Conservation (phyloP, 495 filamentous ascomycete genomes). For the Halenospora varia region DNA sequence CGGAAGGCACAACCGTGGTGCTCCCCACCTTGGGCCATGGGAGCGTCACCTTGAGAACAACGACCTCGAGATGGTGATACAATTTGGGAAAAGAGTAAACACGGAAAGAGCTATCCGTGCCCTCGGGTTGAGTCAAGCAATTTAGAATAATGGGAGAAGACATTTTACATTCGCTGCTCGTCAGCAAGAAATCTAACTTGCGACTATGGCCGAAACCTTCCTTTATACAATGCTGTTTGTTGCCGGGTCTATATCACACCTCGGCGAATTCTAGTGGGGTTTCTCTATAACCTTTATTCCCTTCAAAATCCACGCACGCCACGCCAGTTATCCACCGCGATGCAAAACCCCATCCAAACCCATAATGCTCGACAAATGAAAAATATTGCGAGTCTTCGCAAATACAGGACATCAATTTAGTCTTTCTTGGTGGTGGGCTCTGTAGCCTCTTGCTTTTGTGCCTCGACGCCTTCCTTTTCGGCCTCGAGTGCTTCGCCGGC, state of each 20-base stretch:
- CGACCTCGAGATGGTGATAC: too few relatives aligned
- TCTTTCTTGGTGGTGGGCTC: slow-evolving; percentile 8
- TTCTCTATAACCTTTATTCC: neutral
- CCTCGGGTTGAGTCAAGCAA: too few relatives aligned
- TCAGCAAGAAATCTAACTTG: neutral
- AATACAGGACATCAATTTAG: neutral
- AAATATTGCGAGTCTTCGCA: neutral
- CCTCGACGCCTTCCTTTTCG: slow-evolving; percentile 19
- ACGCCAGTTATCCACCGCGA: neutral
- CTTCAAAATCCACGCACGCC: neutral
- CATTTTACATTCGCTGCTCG: neutral
- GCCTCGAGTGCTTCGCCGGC: slow-evolving; percentile 20
- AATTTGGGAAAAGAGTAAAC: neutral
- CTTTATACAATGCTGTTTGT: neutral
- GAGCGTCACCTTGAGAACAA: too few relatives aligned
- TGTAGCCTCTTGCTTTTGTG: slow-evolving; percentile 7
- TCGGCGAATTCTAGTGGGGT: neutral
- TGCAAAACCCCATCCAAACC: neutral
- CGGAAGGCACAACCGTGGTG: too few relatives aligned
- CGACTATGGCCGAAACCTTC: neutral
- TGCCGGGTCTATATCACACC: neutral
- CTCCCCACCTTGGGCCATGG: too few relatives aligned
- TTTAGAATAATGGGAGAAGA: neutral
- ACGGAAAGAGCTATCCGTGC: too few relatives aligned
- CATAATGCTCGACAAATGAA: neutral